Base-by-base conservation (phyloP, 139 green algal genomes). In the Gonium pectorale region DNA sequence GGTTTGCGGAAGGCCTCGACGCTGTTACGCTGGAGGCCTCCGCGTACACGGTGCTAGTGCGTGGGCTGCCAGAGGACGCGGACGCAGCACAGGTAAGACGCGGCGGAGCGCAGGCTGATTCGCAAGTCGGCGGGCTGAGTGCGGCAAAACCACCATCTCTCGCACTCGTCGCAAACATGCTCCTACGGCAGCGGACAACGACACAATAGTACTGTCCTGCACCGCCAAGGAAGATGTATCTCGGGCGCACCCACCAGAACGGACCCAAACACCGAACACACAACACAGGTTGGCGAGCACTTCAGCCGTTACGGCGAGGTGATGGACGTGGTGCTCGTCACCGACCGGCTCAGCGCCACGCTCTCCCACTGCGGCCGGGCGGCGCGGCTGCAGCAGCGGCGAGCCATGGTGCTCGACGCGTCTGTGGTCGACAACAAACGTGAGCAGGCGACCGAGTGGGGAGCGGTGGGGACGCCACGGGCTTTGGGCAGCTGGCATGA, bases 251-350 rank as follows among this genome's bases (percentile, higher is more conserved):
- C n/a, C n/a, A n/a, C n/a, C n/a, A n/a, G n/a, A n/a, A n/a, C n/a
- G n/a, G n/a, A n/a, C n/a, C n/a, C n/a, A n/a, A n/a, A n/a, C n/a
- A n/a, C n/a, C n/a, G n/a, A n/a, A n/a, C n/a, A n/a, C n/a, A n/a
- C n/a, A n/a, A n/a, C 56, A 7, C 85, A 91, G 90, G 86, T 93
- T 26, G 90, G 87, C 26, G 21, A 84, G 44, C 64, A 90, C 73
- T 93, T 93, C 56, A 77, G 43, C 19, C 73, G 70, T 2, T 93
- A 85, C 63, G 90, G 87, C 19, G 75, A 87, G 69, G 83, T 93
- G 56, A 91, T 93, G 83, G 90, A 93, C 37, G 88, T 90, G 46
- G 83, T 90, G 63, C 78, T 93, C 46, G 86, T 93, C 24, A 86
- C 82, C 31, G 90, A 93, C 80, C 60, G 77, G 22, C 88, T 91